A percentile compares a stretch with the other conserved stretches of the same genome.
phyloP scores from a whole-genome alignment of 768 basidiomycete species.

The Psilocybe cubensis region DNA sequence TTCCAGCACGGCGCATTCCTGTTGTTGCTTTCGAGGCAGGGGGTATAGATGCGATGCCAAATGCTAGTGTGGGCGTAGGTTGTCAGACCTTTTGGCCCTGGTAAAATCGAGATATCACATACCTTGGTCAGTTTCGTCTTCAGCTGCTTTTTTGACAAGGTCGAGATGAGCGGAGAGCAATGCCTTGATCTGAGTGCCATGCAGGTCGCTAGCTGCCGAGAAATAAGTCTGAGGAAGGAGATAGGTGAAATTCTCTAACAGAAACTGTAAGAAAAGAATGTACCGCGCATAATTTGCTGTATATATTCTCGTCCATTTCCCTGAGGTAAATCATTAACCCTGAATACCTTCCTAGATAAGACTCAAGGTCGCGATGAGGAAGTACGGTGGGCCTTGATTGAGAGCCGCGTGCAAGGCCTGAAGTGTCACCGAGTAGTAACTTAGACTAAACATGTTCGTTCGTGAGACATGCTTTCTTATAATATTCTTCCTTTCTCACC shows the following conservation, averaged over 20 bases:
- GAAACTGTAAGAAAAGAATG: conserved; percentile 29
- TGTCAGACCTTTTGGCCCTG: background rate
- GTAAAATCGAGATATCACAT: conserved; percentile 16
- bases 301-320: conserved; percentile 92
- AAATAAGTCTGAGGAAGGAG: conserved; percentile 78
- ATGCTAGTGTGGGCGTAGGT: conserved; percentile 38
- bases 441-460: conserved; percentile 51
- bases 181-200: conserved; percentile 79
- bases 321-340: conserved; percentile 92
- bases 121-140: conserved; percentile 82
- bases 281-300: conserved; percentile 90
- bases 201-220: conserved; percentile 80
- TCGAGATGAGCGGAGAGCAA: conserved; percentile 62
- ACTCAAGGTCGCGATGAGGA: conserved; percentile 77
- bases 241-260: conserved; percentile 4
- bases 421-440: conserved; percentile 64
- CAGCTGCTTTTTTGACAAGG: conserved; percentile 64
- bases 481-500: conserved; percentile 52
- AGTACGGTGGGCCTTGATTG: conserved; percentile 51
- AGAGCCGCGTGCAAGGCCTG: conserved; percentile 52
- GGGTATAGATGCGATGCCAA: conserved; percentile 43
- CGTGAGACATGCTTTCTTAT: background rate
- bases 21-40: conserved; percentile 46
- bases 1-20: conserved; percentile 82
- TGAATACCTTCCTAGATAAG: conserved; percentile 84